These are phyloP conservation scores for Pseudocercospora macadamiae DNA, from an alignment of 2,329 filamentous ascomycete genomes.

Conservation along the genomic window DNA sequence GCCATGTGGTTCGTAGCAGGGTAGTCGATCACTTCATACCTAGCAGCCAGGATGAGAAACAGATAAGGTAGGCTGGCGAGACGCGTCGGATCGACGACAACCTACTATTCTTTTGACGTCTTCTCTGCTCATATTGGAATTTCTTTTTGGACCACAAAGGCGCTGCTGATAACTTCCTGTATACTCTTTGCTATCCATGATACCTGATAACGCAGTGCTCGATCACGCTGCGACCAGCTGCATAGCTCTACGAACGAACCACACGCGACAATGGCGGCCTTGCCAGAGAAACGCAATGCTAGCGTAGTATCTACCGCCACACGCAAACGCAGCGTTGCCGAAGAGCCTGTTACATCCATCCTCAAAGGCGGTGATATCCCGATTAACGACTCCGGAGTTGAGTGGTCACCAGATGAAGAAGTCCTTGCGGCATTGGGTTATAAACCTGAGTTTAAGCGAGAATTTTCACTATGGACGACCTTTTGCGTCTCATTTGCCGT, in stretches of 20 bases:
- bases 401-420: slow-evolving; percentile 60
- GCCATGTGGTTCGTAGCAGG: neutral
- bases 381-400: slow-evolving; percentile 46
- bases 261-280: neutral
- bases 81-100: neutral
- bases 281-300: slow-evolving; percentile 18
- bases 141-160: neutral
- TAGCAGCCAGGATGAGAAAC: no score
- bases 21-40: no score
- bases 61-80: neutral
- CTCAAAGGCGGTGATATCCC: slow-evolving; percentile 54
- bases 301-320: slow-evolving; percentile 20
- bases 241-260: neutral
- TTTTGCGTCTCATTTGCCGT: slow-evolving; percentile 77
- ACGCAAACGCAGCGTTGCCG: slow-evolving; percentile 44
- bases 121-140: neutral
- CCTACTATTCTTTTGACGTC: neutral
- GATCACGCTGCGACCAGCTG: neutral
- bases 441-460: slow-evolving; percentile 67
- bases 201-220: neutral
- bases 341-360: slow-evolving; percentile 58
- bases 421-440: slow-evolving; percentile 64
- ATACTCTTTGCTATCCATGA: neutral
- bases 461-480: slow-evolving; percentile 71
- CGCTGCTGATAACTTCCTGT: neutral